Conservation (phyloP, 495 filamentous ascomycete species). For the Penicillium egyptiacum region DNA sequence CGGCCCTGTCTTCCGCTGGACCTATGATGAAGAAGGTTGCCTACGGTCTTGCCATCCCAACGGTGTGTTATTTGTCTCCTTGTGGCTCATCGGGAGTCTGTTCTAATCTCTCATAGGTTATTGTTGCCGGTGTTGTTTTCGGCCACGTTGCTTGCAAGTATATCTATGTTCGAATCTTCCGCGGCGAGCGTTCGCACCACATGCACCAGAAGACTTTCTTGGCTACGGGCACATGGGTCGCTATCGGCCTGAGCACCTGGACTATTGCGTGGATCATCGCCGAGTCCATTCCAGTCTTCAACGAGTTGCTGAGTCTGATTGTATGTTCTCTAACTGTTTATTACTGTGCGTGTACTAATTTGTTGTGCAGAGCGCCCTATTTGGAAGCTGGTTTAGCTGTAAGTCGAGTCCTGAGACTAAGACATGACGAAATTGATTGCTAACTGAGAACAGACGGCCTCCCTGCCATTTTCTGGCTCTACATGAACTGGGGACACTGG, state of each 20-base stretch:
- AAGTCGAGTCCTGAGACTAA: slow-evolving; percentile 1
- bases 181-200: slow-evolving; percentile 46
- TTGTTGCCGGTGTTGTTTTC: slow-evolving; percentile 68
- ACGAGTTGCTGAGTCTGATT: slow-evolving; percentile 52
- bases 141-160: slow-evolving; percentile 60
- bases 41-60: slow-evolving; percentile 73
- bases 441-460: slow-evolving; percentile 29
- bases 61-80: slow-evolving; percentile 34
- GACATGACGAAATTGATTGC: not conserved
- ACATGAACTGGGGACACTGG: slow-evolving; percentile 54
- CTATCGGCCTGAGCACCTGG: slow-evolving; percentile 57
- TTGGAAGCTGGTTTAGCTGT: slow-evolving; percentile 45
- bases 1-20: slow-evolving; percentile 66
- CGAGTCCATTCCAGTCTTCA: slow-evolving; percentile 69
- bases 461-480: slow-evolving; percentile 41
- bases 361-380: slow-evolving; percentile 27
- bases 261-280: slow-evolving; percentile 67
- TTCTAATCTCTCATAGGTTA: slow-evolving; percentile 32
- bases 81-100: no score
- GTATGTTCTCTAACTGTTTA: slow-evolving; percentile 14
- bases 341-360: slow-evolving; percentile 9
- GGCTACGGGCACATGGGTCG: slow-evolving; percentile 52
- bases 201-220: slow-evolving; percentile 56
- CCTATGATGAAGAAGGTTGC: slow-evolving; percentile 64
- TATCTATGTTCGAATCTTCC: slow-evolving; percentile 61